Conservation (phyloP, 2,329 filamentous ascomycete species). For the Verticillium dahliae region DNA sequence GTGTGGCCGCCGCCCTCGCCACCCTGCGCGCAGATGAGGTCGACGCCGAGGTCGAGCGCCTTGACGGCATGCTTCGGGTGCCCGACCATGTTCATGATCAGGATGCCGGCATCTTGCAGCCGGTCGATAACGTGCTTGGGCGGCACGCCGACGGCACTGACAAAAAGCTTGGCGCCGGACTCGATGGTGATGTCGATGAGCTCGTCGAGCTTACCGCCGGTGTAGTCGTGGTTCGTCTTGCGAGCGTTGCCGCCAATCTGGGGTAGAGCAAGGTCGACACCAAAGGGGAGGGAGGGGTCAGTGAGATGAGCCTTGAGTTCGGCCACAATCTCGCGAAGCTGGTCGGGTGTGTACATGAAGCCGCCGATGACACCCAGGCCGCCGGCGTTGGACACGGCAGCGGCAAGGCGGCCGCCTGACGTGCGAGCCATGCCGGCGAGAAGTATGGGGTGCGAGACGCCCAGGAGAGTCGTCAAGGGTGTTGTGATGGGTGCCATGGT, state of each 20-base stretch:
- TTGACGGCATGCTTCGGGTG: conserved; percentile 88
- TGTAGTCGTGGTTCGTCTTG: conserved; percentile 95
- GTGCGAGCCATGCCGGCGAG: conserved; percentile 92
- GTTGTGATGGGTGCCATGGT: conserved; percentile 54
- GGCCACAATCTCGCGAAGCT: conserved; percentile 73
- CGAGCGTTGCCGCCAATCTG: conserved; percentile 79
- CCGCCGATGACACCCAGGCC: conserved; percentile 73
- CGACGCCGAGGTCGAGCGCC: conserved; percentile 77
- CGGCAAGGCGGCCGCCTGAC: conserved; percentile 70
- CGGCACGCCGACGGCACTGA: conserved; percentile 82
- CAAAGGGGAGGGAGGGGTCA: conserved; percentile 69
- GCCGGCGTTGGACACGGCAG: conserved; percentile 82
- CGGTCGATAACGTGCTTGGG: conserved; percentile 65
- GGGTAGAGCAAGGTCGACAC: conserved; percentile 84
- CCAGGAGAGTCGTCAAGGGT: conserved; percentile 70
- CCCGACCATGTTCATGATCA: conserved; percentile 97
- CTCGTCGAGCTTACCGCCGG: conserved; percentile 78
- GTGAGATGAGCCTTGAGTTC: conserved; percentile 74
- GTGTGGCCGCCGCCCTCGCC: conserved; percentile 93
- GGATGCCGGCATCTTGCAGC: conserved; percentile 71
- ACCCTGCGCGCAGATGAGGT: conserved; percentile 87
- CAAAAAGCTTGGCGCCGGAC: conserved; percentile 79
- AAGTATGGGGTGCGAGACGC: conserved; percentile 82
- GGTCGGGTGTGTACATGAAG: conserved; percentile 64
- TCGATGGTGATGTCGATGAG: conserved; percentile 81